Evolutionary conservation across 768 basidiomycete genomes (phyloP).

Genomic region (Tephrocybe sp.): DNA sequence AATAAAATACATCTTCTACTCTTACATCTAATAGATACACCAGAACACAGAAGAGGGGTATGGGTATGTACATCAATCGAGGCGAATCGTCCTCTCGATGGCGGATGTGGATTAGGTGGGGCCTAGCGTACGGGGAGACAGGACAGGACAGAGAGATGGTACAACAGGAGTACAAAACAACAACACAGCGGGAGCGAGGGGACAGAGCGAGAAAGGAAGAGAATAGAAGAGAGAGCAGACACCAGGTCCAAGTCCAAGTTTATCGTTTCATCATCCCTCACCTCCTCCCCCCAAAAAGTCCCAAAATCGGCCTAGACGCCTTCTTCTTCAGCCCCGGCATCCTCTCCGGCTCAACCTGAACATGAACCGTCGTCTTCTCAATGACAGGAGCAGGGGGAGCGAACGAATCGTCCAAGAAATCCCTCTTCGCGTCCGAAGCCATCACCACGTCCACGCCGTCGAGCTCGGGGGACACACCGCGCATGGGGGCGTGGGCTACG

Average conservation of each 20-base stretch:
- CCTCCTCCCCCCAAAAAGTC: conserved; percentile 14
- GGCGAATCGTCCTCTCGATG: too few species aligned
- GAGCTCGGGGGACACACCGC: conserved; percentile 11
- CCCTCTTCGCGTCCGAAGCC: conserved; percentile 14
- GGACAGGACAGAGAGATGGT: background rate
- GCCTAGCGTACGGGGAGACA: too few species aligned
- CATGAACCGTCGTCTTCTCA: background rate
- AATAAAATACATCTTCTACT: too few species aligned
- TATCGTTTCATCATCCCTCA: conserved; percentile 4
- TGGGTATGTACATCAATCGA: too few species aligned
- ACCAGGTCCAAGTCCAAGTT: background rate
- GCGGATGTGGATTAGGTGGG: too few species aligned
- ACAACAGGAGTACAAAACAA: background rate
- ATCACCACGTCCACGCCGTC: conserved; percentile 4
- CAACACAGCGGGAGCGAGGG: background rate
- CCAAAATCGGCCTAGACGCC: conserved; percentile 6
- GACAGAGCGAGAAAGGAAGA: background rate
- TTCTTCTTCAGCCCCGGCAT: conserved; percentile 51
- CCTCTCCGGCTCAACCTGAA: conserved; percentile 24
- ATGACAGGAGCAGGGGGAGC: conserved; percentile 4
- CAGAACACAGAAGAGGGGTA: too few species aligned
- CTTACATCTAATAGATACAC: too few species aligned
- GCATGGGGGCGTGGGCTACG: conserved; percentile 21
- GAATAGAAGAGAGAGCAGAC: background rate
- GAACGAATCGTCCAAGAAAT: conserved; percentile 48